Evolutionary conservation across 1,284 basidiomycete species (phyloP).

Genomic region (Austroboletus niveus): DNA sequence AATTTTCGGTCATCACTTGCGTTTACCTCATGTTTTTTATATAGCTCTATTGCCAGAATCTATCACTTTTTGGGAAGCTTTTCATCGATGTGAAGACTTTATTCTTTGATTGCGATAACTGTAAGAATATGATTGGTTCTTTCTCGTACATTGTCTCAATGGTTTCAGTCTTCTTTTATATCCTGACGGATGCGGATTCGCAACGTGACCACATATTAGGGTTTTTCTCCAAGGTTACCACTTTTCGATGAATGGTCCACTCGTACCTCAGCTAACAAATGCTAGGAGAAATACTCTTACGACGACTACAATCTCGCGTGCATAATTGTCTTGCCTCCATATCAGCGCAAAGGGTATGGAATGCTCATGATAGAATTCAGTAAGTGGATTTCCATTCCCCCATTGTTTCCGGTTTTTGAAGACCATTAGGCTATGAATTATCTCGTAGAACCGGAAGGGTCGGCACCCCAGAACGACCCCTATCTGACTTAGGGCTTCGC

Average conservation of each 20-base stretch:
- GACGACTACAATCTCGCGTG: conserved; percentile 98
- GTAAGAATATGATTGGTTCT: conserved; percentile 39
- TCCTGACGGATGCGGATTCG: conserved; percentile 84
- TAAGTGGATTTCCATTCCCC: conserved; percentile 36
- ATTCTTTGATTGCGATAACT: conserved; percentile 90
- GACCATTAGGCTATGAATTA: conserved; percentile 76
- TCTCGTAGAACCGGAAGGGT: conserved; percentile 75
- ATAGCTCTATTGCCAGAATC: conserved; percentile 93
- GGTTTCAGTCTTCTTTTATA: conserved; percentile 85
- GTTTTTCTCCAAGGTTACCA: conserved; percentile 88
- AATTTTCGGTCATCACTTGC: conserved; percentile 24
- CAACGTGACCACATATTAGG: conserved; percentile 76
- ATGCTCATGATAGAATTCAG: conserved; percentile 99
- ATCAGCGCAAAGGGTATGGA: conserved; percentile 87
- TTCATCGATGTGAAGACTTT: conserved; percentile 99
- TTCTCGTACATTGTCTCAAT: background rate
- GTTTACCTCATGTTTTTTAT: background rate
- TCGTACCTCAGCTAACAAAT: conserved; percentile 4
- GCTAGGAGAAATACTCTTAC: conserved; percentile 90
- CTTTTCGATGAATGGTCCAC: background rate
- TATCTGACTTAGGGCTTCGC: conserved; percentile 89
- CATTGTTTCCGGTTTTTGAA: background rate
- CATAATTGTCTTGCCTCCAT: conserved; percentile 94
- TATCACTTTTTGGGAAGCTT: conserved; percentile 96
- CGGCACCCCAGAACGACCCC: conserved; percentile 92